A percentile compares a stretch with the other conserved stretches of the same genome.
Evolutionary conservation across 2,329 filamentous ascomycete species (phyloP).

Genomic region (Scedosporium boydii): DNA sequence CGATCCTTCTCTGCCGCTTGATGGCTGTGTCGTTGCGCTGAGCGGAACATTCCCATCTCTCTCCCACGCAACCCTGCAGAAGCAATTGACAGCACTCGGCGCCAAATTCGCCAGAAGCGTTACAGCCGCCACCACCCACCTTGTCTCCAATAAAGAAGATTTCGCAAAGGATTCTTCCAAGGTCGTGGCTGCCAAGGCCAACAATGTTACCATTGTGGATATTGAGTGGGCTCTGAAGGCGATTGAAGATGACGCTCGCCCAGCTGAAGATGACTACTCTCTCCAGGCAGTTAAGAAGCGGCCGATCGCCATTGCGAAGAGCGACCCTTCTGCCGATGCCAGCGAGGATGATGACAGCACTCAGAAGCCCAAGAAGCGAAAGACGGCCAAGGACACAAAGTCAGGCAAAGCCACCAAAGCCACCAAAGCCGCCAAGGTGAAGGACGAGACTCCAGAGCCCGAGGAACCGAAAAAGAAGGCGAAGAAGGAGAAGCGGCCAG

Average conservation of each 20-base stretch:
- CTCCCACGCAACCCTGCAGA: slow-evolving; percentile 40
- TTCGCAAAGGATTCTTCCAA: slow-evolving; percentile 40
- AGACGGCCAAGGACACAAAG: slow-evolving; percentile 25
- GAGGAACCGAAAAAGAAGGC: slow-evolving; percentile 13
- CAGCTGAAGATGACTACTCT: slow-evolving; percentile 15
- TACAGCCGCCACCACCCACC: slow-evolving; percentile 41
- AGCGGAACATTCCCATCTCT: slow-evolving; percentile 49
- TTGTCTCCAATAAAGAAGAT: slow-evolving; percentile 46
- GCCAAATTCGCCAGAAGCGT: slow-evolving; percentile 37
- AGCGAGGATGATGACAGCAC: slow-evolving; percentile 15
- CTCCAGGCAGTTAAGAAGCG: slow-evolving; percentile 9
- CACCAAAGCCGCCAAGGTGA: slow-evolving; percentile 14
- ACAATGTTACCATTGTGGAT: slow-evolving; percentile 44
- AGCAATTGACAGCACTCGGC: slow-evolving; percentile 37
- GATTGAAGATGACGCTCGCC: slow-evolving; percentile 19
- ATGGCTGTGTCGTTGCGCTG: slow-evolving; percentile 42
- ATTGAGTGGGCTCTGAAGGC: slow-evolving; percentile 56
- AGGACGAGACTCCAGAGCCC: slow-evolving; percentile 16
- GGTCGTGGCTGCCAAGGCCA: slow-evolving; percentile 35
- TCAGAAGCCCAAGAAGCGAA: slow-evolving; percentile 16
- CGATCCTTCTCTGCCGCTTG: slow-evolving; percentile 24
- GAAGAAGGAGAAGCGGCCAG: slow-evolving; percentile 22
- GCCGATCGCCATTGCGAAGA: slow-evolving; percentile 13
- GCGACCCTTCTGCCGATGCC: slow-evolving; percentile 9
- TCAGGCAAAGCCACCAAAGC: slow-evolving; percentile 15